Conservation (phyloP, 371 early-diverging fungal genomes). For the Conidiobolus incongruus region DNA sequence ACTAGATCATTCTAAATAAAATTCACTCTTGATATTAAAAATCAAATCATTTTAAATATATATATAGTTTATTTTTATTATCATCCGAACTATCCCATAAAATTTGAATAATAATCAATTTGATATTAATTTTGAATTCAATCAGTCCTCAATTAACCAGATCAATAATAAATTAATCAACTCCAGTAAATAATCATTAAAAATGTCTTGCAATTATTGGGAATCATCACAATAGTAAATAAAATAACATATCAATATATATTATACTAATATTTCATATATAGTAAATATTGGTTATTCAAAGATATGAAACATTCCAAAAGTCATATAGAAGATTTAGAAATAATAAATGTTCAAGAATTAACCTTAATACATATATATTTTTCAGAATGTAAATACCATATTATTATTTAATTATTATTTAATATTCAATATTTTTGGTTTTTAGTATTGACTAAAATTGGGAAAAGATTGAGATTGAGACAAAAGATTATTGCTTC, state of each 20-base stretch:
- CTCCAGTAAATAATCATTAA: no score
- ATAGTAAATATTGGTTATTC: slow-evolving; percentile 1
- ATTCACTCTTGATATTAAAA: no score
- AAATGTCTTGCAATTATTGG: no score
- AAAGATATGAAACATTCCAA: not conserved
- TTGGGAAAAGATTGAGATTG: slow-evolving; percentile 43
- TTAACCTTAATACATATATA: not conserved
- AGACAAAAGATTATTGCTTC: slow-evolving; percentile 71
- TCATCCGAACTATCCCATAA: no score
- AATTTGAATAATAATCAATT: no score
- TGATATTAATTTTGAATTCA: no score
- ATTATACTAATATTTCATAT: not conserved
- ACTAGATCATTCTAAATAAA: no score
- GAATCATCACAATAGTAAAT: slow-evolving; percentile 3
- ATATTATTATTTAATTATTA: not conserved
- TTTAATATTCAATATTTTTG: not conserved
- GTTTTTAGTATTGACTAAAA: slow-evolving; percentile 37
- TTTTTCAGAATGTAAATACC: not conserved
- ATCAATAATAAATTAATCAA: no score
- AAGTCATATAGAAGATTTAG: not conserved
- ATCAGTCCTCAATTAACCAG: no score
- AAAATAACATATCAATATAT: not conserved
- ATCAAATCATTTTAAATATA: no score
- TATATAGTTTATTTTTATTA: no score
- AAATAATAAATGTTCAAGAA: not conserved